Conservation (phyloP, 371 early-diverging fungal genomes). For the Mortierella sp. region DNA sequence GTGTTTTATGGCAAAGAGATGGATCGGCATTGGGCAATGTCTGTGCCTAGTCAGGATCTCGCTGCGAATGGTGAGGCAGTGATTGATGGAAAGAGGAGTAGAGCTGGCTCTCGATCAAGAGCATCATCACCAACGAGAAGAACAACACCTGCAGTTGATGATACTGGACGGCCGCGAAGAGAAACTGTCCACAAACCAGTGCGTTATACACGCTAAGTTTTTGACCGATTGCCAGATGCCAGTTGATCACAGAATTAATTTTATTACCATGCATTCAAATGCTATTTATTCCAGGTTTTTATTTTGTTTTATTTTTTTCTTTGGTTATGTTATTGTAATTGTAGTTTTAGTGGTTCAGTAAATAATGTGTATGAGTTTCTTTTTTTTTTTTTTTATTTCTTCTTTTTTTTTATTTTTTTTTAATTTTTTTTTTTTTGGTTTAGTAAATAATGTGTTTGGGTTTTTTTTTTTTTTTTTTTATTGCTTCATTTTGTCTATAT, state of each 20-base stretch:
- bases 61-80: slow-evolving; percentile 1
- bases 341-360: not conserved
- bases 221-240: not conserved
- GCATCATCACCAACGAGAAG: slow-evolving; percentile 26
- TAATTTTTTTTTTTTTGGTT: not conserved
- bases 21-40: slow-evolving; percentile 34
- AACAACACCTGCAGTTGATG: slow-evolving; percentile 10
- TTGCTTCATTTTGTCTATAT: not conserved
- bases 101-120: slow-evolving; percentile 39
- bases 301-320: not conserved
- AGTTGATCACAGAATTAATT: not conserved
- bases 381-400: not conserved
- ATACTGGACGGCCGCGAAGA: slow-evolving; percentile 31
- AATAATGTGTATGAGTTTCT: not conserved
- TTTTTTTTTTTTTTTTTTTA: slow-evolving; percentile 7
- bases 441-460: not conserved
- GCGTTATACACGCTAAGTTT: slow-evolving; percentile 45
- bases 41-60: slow-evolving; percentile 10
- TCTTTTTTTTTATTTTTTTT: slow-evolving; percentile 6
- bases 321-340: slow-evolving; percentile 4
- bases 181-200: slow-evolving; percentile 43
- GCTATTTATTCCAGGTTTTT: not conserved
- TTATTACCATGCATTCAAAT: not conserved
- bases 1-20: slow-evolving; percentile 83
- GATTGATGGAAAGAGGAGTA: slow-evolving; percentile 14